Evolutionary conservation across 208 protist species (phyloP), one percentile per base, ranked within the genome.

Genomic region (Crithidia thermophila): DNA sequence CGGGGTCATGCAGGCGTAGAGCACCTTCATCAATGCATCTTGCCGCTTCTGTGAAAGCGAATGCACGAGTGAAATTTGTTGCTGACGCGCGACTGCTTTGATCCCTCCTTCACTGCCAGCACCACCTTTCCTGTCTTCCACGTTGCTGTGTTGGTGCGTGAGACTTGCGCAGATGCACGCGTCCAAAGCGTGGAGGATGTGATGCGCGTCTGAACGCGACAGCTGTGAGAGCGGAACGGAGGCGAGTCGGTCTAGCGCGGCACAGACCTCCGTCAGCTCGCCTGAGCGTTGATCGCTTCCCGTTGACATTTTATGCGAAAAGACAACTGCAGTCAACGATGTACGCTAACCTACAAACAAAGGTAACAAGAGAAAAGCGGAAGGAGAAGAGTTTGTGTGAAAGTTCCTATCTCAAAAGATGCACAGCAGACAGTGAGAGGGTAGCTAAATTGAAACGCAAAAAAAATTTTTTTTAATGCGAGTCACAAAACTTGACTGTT

Each of bases 1-100:
- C 34, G 28, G 23, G 3, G 39, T 34, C 66, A 72, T 72, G 27
- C 66, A 72, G 14, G 46, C 46, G 27, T 72, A 72, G 20, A 72
- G n/a, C 0, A 72, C 66, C 10, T 27, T 40, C 66, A 72, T 72
- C 42, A 72, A 36, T 5, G 56, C 31, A 21, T 72, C 56, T 37
- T 64, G 66, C 46, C 64, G 55, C 42, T 58, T 13, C 33, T 42
- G 13, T n/a, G 45, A 50, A 4, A 72, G 46, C 5, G n/a, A n/a
- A 9, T 20, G 28, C 23, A 31, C 9, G 23, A 45, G 18, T 3
- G 11, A 30, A 3, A 8, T 5, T 33, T 31, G 39, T 18, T n/a
- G 59, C 30, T 52, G 33, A 11, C 4, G 3, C 27, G 50, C 50
- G 31, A 36, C 33, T 27, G 16, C 20, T 16, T 47, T 36, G 33